A percentile compares a stretch with the other conserved stretches of the same genome.
Conservation (phyloP, 2,329 filamentous ascomycete species). For the Chrysoporthe puriensis region DNA sequence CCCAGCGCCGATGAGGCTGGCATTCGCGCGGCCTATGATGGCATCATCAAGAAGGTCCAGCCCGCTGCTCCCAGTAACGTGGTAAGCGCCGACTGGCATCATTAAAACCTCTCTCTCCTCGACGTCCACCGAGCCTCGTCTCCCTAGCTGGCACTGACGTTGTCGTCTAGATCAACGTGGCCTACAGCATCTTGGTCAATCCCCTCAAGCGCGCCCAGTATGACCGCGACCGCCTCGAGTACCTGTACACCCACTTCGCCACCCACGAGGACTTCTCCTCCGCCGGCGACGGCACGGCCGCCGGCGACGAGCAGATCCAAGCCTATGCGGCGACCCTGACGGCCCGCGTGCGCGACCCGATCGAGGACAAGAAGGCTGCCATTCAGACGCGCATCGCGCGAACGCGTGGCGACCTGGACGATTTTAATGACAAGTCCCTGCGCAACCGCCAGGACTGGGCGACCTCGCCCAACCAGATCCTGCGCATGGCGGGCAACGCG, state of each 20-base stretch:
- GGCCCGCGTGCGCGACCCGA: slow-evolving; percentile 18
- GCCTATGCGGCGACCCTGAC: slow-evolving; percentile 20
- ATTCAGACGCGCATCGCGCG: slow-evolving; percentile 13
- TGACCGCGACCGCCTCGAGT: slow-evolving; percentile 27
- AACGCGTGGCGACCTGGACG: slow-evolving; percentile 21
- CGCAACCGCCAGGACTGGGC: slow-evolving; percentile 24
- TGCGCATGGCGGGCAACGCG: slow-evolving; percentile 25
- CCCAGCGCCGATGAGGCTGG: slow-evolving; percentile 22
- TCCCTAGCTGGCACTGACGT: too few species aligned
- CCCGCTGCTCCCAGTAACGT: slow-evolving; percentile 16
- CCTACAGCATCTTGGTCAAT: slow-evolving; percentile 20
- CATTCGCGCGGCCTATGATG: slow-evolving; percentile 16
- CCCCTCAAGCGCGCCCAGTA: slow-evolving; percentile 26
- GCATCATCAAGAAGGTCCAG: slow-evolving; percentile 14
- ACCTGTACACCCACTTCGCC: slow-evolving; percentile 23
- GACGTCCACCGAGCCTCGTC: neutral
- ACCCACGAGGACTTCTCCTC: slow-evolving; percentile 17
- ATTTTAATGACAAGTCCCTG: slow-evolving; percentile 21
- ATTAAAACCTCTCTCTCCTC: neutral
- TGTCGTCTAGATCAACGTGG: slow-evolving; percentile 18
- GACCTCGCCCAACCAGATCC: slow-evolving; percentile 20
- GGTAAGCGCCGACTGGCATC: neutral
- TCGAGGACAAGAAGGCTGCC: slow-evolving; percentile 19
- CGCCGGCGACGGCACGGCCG: neutral
- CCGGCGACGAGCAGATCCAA: slow-evolving; percentile 24